phyloP scores from a whole-genome alignment of 768 basidiomycete genomes.

The Suillus lakei region DNA sequence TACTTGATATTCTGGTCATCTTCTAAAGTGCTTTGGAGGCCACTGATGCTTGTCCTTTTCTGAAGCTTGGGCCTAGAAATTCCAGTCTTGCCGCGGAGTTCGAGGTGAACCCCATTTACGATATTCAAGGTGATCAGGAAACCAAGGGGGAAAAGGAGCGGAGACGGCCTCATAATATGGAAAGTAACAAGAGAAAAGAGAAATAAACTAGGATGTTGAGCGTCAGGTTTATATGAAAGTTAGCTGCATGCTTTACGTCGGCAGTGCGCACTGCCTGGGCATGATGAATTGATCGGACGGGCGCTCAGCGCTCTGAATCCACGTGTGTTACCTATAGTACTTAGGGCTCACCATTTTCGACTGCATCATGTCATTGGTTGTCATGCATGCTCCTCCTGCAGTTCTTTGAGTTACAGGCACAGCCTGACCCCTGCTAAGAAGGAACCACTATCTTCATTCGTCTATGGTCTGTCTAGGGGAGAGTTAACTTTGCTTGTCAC shows the following conservation, averaged over 20 bases:
- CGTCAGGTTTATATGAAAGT: background rate
- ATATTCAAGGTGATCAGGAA: slow-evolving; percentile 14
- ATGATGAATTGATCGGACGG: background rate
- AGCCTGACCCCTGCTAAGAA: background rate
- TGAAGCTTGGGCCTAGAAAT: slow-evolving; percentile 16
- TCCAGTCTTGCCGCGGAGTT: slow-evolving; percentile 20
- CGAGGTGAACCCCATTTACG: slow-evolving; percentile 17
- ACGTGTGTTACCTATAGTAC: background rate
- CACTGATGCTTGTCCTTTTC: slow-evolving; percentile 34
- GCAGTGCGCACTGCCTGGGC: background rate
- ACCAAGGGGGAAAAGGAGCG: slow-evolving; percentile 11
- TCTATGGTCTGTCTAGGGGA: too few relatives aligned
- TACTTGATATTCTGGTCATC: slow-evolving; percentile 42
- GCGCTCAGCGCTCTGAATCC: background rate
- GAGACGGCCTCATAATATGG: slow-evolving; percentile 17
- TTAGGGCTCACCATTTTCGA: background rate
- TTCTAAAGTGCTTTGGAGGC: slow-evolving; percentile 27
- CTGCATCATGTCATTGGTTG: background rate
- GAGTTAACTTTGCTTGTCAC: too few relatives aligned
- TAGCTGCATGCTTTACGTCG: background rate
- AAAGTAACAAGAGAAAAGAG: background rate
- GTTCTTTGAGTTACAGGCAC: background rate
- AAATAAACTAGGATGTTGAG: too few relatives aligned
- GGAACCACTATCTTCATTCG: background rate
- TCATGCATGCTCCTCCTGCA: background rate